Conservation (phyloP, 164 flowering plant genomes). For the Dillenia turbinata region DNA sequence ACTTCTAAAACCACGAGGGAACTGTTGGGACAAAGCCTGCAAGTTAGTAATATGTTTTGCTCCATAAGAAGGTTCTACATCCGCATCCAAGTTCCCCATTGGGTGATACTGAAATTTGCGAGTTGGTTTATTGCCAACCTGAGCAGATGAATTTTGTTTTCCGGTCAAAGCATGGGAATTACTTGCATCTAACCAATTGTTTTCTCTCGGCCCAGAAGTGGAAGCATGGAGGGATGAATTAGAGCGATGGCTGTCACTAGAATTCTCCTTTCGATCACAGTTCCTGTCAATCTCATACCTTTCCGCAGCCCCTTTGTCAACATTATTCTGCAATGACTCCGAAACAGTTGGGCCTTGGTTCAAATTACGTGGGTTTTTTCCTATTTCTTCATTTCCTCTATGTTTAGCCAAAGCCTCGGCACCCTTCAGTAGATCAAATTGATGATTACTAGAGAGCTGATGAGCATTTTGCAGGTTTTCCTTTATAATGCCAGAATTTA, state of each 20-base stretch:
- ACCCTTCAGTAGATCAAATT: slow-evolving; percentile 24
- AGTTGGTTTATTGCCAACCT: slow-evolving; percentile 22
- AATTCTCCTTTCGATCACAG: slow-evolving; percentile 23
- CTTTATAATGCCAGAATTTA: slow-evolving; percentile 17
- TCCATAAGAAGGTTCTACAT: slow-evolving; percentile 36
- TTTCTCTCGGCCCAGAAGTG: slow-evolving; percentile 26
- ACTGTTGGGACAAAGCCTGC: slow-evolving; percentile 31
- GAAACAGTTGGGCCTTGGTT: slow-evolving; percentile 18
- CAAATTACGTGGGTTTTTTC: slow-evolving; percentile 19
- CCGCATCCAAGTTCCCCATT: slow-evolving; percentile 70
- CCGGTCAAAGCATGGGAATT: slow-evolving; percentile 27
- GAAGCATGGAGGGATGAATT: slow-evolving; percentile 23
- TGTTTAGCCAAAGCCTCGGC: slow-evolving; percentile 18
- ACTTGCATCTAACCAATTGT: slow-evolving; percentile 25
- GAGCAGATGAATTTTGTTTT: slow-evolving; percentile 42
- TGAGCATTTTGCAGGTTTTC: slow-evolving; percentile 24
- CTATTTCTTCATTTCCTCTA: slow-evolving; percentile 24
- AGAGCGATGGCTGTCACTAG: slow-evolving; percentile 25
- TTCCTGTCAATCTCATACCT: slow-evolving; percentile 20
- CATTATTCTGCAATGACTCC: slow-evolving; percentile 26
- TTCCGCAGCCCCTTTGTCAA: slow-evolving; percentile 20
- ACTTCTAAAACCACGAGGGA: slow-evolving; percentile 24
- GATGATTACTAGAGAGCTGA: slow-evolving; percentile 19
- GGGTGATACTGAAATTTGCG: slow-evolving; percentile 88
- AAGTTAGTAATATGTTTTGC: slow-evolving; percentile 22